These are phyloP conservation scores for Exophiala aquamarina DNA, from an alignment of 2,329 filamentous ascomycete genomes.

Conservation along the genomic window DNA sequence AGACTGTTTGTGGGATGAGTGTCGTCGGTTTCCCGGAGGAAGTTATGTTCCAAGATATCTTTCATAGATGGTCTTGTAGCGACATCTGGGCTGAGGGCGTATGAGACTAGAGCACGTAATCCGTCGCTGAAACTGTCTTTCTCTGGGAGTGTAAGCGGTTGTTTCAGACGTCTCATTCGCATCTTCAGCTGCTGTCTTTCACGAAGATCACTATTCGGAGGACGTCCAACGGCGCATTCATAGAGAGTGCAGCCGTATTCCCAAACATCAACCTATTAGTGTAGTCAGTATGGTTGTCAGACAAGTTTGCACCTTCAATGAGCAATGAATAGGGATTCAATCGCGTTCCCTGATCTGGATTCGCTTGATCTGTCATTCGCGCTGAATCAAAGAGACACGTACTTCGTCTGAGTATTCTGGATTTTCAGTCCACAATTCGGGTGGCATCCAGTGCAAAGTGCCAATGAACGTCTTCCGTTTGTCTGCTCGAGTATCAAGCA, in stretches of 20 bases:
- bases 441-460: slow-evolving; percentile 67
- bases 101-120: slow-evolving; percentile 47
- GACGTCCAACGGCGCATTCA: slow-evolving; percentile 50
- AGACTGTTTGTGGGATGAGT: slow-evolving; percentile 45
- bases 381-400: slow-evolving; percentile 20
- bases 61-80: slow-evolving; percentile 46
- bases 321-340: too few species aligned
- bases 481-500: slow-evolving; percentile 58
- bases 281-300: slow-evolving; percentile 7
- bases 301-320: background rate
- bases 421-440: slow-evolving; percentile 53
- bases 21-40: slow-evolving; percentile 43
- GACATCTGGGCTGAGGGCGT: slow-evolving; percentile 44
- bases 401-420: slow-evolving; percentile 50
- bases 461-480: slow-evolving; percentile 67
- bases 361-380: background rate
- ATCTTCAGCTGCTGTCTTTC: slow-evolving; percentile 34
- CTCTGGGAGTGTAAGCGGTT: slow-evolving; percentile 43
- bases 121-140: slow-evolving; percentile 44
- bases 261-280: slow-evolving; percentile 48
- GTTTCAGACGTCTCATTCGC: slow-evolving; percentile 46
- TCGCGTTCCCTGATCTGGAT: too few species aligned
- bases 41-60: slow-evolving; percentile 46
- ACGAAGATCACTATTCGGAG: slow-evolving; percentile 48
- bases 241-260: slow-evolving; percentile 51